phyloP scores from a whole-genome alignment of 2,329 filamentous ascomycete genomes.

The Calonectria multiphialidica region DNA sequence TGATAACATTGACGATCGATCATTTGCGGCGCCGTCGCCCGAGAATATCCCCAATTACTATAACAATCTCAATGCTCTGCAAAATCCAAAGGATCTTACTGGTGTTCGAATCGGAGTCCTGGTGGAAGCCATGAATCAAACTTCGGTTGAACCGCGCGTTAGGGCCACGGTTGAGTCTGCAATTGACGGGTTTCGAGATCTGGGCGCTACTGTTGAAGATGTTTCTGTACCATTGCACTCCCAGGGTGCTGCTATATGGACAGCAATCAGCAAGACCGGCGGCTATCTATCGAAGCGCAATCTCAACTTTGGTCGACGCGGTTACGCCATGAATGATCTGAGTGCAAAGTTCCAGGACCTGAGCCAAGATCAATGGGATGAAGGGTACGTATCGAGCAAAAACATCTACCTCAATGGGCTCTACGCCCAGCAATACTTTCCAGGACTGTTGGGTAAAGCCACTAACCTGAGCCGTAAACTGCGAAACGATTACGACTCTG shows the following conservation, averaged over 20 bases:
- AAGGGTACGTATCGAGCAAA: neutral
- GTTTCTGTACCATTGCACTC: neutral
- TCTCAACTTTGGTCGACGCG: conserved; percentile 1
- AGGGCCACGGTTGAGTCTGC: neutral
- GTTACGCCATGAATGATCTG: neutral
- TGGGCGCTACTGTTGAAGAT: neutral
- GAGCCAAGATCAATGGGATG: neutral
- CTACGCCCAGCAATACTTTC: neutral
- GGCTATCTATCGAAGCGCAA: neutral
- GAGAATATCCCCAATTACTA: conserved; percentile 2
- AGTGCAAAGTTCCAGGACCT: neutral
- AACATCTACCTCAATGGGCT: neutral
- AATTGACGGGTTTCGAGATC: neutral
- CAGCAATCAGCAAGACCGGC: neutral
- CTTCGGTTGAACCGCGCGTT: neutral
- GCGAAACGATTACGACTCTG: conserved; percentile 10
- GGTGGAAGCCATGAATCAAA: neutral
- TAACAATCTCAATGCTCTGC: neutral
- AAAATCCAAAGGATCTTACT: neutral
- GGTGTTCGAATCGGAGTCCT: conserved; percentile 7
- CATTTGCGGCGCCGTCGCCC: neutral
- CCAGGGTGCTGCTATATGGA: neutral
- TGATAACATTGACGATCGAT: conserved; percentile 9
- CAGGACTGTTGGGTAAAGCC: neutral
- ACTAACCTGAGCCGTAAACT: conserved; percentile 7